Base-by-base conservation (phyloP, 495 filamentous ascomycete genomes). In the Cairneyella variabilis region DNA sequence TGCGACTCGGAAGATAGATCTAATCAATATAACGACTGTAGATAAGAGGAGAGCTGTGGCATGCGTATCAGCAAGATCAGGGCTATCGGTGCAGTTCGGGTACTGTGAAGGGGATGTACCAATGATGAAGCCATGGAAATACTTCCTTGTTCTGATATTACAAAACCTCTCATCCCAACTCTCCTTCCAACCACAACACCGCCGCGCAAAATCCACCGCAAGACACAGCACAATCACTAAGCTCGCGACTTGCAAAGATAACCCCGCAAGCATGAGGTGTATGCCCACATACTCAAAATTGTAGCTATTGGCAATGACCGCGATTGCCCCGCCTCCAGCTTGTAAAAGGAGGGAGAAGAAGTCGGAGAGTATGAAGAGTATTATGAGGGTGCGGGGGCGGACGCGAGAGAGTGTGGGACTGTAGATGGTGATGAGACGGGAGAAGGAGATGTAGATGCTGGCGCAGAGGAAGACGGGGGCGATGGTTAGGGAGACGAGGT, bases 401-500 rank as follows among this genome's bases (percentile, higher is more conserved):
- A 86, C 71, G 32, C 81, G 71, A 3, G 82, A 85, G 66, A 80
- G 71, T 59, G 82, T 73, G 45, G 67, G 67, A 51, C 80, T 83
- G 65, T 78, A 80, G 36, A 76, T 66, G 22, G 18, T 39, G 50
- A 86, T 76, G 56, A 84, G 75, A 43, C 79, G 73, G 0, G 76
- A 71, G 27, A 83, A 72, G 61, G 76, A 83, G 49, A 86, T 73
- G 59, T 87, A 87, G 58, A 86, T 43, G 18, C 74, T 76, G 4
- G 77, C 84, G 23, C 76, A 68, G 32, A 86, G 58, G 66, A 86
- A 84, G 46, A 77, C 78, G 3, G 83, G 83, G 10, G 66, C 83
- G 50, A 87, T 76, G 21, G 83, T 85, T 10, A 86, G 67, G 57
- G 64, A 69, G 51, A 45, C 30, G 21, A 54, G n/a, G 26, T 46